Evolutionary conservation across 805 yeast species (phyloP).

Genomic region (Pichia sporocuriosa): DNA sequence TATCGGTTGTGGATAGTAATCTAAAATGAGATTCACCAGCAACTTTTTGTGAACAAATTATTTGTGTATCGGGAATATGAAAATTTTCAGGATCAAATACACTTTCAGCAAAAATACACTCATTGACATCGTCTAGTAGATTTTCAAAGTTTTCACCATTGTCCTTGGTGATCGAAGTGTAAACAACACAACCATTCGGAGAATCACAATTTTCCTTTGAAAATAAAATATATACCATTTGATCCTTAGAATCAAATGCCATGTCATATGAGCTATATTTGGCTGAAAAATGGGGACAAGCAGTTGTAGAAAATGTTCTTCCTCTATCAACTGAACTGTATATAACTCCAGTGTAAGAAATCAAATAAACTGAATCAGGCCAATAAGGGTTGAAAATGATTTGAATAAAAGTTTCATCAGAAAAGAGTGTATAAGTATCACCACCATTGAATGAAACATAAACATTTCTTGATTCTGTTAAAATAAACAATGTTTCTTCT

Average conservation of each 20-base stretch:
- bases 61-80: conserved; percentile 38
- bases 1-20: conserved; percentile 45
- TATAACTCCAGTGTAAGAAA: conserved; percentile 44
- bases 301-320: conserved; percentile 38
- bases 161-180: conserved; percentile 58
- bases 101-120: conserved; percentile 64
- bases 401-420: conserved; percentile 39
- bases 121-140: conserved; percentile 44
- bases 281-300: conserved; percentile 39
- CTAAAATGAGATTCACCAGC: conserved; percentile 22
- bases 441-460: conserved; percentile 68
- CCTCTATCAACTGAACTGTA: conserved; percentile 68
- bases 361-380: conserved; percentile 48
- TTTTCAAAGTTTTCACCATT: conserved; percentile 57
- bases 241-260: conserved; percentile 54
- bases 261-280: conserved; percentile 35
- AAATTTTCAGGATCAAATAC: conserved; percentile 33
- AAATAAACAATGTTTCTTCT: conserved; percentile 61
- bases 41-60: conserved; percentile 53
- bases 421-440: too few relatives aligned
- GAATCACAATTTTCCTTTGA: conserved; percentile 57
- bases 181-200: conserved; percentile 42
- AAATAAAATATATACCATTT: conserved; percentile 59
- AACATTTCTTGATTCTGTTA: conserved; percentile 45
- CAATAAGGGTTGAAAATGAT: conserved; percentile 51